Evolutionary conservation across 306 rosid genomes (phyloP).

Genomic region (Cucurbita ficifolia): DNA sequence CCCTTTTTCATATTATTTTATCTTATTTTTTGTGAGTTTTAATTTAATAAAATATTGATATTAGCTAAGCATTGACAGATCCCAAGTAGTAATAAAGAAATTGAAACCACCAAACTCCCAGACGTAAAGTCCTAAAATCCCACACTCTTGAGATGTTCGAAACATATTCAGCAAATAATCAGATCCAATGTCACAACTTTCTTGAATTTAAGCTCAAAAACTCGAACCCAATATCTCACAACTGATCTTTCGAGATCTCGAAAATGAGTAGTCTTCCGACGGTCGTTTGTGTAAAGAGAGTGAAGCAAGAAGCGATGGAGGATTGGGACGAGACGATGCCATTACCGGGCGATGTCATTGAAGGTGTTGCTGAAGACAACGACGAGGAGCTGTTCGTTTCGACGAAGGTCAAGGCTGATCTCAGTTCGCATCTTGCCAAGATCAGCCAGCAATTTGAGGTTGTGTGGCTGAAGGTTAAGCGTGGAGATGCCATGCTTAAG

Average conservation of each 20-base stretch:
- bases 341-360: constrained; percentile 58
- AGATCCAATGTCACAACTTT: neutral
- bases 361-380: constrained; percentile 27
- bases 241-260: neutral
- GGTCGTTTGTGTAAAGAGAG: constrained; percentile 47
- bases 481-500: constrained; percentile 33
- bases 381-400: constrained; percentile 22
- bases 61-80: neutral
- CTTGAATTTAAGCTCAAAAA: neutral
- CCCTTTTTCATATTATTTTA: too few relatives aligned
- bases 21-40: too few relatives aligned
- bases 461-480: constrained; percentile 47
- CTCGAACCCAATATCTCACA: neutral
- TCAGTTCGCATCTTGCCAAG: constrained; percentile 41
- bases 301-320: constrained; percentile 38
- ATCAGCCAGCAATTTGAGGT: constrained; percentile 20
- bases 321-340: constrained; percentile 78
- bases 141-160: constrained; percentile 16
- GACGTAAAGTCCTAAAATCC: constrained; percentile 9
- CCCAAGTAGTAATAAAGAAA: neutral
- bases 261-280: constrained; percentile 24
- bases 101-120: neutral
- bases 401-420: constrained; percentile 38
- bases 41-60: too few relatives aligned
- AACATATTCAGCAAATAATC: neutral